Percentiles rank a stretch among this genome's conserved stretches.
phyloP scores from a whole-genome alignment of 2,329 filamentous ascomycete species.

The Teratosphaeria destructans region DNA sequence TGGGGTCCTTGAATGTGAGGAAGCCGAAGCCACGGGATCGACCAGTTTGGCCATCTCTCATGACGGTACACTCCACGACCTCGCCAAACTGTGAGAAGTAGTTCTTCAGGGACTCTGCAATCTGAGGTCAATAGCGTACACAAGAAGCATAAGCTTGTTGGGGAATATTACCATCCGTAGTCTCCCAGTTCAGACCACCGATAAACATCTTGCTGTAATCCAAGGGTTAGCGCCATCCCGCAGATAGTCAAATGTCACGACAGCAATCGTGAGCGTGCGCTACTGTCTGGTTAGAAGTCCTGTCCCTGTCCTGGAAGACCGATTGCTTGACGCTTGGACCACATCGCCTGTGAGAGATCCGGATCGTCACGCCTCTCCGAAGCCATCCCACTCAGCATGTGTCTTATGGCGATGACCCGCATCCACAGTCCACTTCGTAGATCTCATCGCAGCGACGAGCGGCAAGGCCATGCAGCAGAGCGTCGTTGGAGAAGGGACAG shows the following conservation, averaged over 20 bases:
- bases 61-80: constrained; percentile 96
- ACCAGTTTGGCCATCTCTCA: constrained; percentile 89
- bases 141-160: constrained; percentile 5
- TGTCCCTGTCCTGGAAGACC: neutral
- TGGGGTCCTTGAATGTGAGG: constrained; percentile 92
- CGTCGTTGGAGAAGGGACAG: neutral
- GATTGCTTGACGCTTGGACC: neutral
- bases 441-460: neutral
- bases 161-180: constrained; percentile 73
- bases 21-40: constrained; percentile 95
- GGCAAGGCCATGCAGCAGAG: neutral
- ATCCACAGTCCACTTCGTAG: neutral
- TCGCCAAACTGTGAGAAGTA: constrained; percentile 98
- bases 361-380: neutral
- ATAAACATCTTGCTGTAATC: constrained; percentile 93
- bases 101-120: constrained; percentile 79
- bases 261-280: constrained; percentile 10
- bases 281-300: neutral
- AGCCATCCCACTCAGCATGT: neutral
- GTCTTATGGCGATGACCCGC: neutral
- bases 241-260: neutral
- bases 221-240: constrained; percentile 15
- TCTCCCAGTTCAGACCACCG: constrained; percentile 97
- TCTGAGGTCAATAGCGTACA: constrained; percentile 18
- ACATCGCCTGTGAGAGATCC: neutral